Base-by-base conservation (phyloP, 805 yeast genomes). In the Candida alai region DNA sequence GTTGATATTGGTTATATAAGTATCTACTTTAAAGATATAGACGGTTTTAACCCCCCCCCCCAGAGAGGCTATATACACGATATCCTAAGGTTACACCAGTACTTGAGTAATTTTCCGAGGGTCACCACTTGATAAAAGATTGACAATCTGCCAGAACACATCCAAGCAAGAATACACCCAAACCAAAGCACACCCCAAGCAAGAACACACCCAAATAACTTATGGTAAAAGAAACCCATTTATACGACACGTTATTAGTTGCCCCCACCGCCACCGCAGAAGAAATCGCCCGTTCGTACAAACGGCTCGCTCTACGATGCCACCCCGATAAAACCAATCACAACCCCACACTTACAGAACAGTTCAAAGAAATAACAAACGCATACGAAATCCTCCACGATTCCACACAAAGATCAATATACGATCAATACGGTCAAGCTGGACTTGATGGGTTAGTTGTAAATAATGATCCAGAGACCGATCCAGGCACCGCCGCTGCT, bases 281-380 rank as follows among this genome's bases (percentile, higher is more conserved):
- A 23, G 69, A 64, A 35, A 65, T 66, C 19, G 47, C 65, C 8
- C 51, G 47, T 17, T 49, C 65, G 0, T 61, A 62, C 34, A 60
- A 60, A 35, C 58, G 53, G 34, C 50, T 54, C 35, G 74, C 78
- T 2, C 49, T 74, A 31, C 63, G 63, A 46, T 74, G 68, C 49
- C 89, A 81, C 50, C 89, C 89, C 1, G 89, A 81, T 50, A 74
- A 76, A 45, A 74, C 75, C 14, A 62, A 64, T 37, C 73, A 66
- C 41, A 56, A 73, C 12, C 73, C 72, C 5, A 68, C 60, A 19
- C 62, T 73, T 24, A 74, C 76, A 4, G 70, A 67, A 38, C 61
- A 57, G 40, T 84, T 82, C 58, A 78, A 78, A 56, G 74, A 71
- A 34, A 66, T 82, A 25, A 74, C 80, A 2, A 67, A 70, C 30